These are phyloP conservation scores for Gentiana macrophylla DNA, from an alignment of 257 asterid genomes.

Conservation along the genomic window DNA sequence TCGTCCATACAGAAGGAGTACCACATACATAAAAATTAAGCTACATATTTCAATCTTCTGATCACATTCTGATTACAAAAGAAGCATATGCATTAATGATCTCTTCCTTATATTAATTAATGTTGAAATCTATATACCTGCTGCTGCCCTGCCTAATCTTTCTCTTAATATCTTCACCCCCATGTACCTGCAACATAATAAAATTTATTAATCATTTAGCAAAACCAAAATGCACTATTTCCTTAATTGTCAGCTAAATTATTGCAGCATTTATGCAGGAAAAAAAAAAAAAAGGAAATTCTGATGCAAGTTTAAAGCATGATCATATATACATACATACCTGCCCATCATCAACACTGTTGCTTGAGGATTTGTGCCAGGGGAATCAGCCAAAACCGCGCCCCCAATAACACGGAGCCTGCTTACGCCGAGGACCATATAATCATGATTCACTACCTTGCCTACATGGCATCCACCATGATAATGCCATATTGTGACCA, in stretches of 20 bases:
- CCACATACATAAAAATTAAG: background rate
- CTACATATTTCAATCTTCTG: background rate
- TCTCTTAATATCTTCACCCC: conserved; percentile 79
- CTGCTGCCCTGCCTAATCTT: conserved; percentile 54
- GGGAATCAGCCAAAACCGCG: conserved; percentile 57
- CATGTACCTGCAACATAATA: conserved; percentile 47
- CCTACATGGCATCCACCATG: conserved; percentile 93
- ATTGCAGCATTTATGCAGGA: no score
- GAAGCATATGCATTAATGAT: no score
- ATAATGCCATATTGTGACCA: conserved; percentile 90
- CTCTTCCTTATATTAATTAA: background rate
- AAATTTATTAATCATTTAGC: no score
- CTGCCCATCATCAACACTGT: conserved; percentile 90
- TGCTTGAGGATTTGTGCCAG: conserved; percentile 96
- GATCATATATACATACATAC: conserved; percentile 20
- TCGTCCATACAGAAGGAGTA: no score
- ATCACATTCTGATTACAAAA: conserved; percentile 1
- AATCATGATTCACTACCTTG: conserved; percentile 43
- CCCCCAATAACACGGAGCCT: conserved; percentile 89
- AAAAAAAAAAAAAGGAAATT: no score
- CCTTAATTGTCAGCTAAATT: no score
- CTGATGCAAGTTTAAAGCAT: no score
- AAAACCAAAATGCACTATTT: no score
- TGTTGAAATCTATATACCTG: conserved; percentile 26
- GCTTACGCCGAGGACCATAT: conserved; percentile 56